phyloP scores from a whole-genome alignment of 371 early-diverging fungal species.

The Mucor lusitanicus region DNA sequence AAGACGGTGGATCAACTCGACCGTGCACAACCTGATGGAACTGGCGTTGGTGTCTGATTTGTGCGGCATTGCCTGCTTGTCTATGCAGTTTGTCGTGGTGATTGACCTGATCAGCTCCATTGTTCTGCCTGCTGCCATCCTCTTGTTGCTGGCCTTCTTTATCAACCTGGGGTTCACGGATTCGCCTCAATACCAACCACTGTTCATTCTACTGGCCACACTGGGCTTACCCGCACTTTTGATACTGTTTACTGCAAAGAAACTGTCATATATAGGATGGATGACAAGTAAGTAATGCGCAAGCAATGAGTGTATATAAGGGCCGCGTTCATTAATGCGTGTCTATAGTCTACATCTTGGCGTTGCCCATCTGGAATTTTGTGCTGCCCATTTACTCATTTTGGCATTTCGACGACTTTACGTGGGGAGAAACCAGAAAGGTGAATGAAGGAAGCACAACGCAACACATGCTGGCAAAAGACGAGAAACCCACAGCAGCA shows the following conservation, averaged over 20 bases:
- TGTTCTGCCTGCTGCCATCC: conserved; percentile 79
- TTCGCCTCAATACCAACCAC: conserved; percentile 61
- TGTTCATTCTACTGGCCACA: conserved; percentile 67
- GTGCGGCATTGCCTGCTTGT: conserved; percentile 87
- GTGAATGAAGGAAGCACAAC: conserved; percentile 67
- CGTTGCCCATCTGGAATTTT: conserved; percentile 95
- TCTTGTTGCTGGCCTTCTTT: conserved; percentile 60
- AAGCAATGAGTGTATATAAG: no score
- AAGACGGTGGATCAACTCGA: conserved; percentile 91
- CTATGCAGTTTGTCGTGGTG: conserved; percentile 86
- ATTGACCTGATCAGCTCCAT: conserved; percentile 87
- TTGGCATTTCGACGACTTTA: conserved; percentile 99
- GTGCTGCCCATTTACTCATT: conserved; percentile 94
- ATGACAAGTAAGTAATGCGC: conserved; percentile 55
- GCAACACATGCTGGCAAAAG: conserved; percentile 51
- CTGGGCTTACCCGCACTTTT: conserved; percentile 85
- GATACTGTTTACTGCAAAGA: conserved; percentile 87
- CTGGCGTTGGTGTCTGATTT: conserved; percentile 78
- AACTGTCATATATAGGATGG: conserved; percentile 92
- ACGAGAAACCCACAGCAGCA: conserved; percentile 63
- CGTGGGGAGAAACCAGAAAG: conserved; percentile 94
- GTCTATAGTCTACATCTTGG: conserved; percentile 79
- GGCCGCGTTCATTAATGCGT: background rate
- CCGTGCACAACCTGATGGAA: conserved; percentile 85
- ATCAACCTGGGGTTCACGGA: conserved; percentile 40